Conservation (phyloP, 129 eudicot genomes). For the Arctium minus region DNA sequence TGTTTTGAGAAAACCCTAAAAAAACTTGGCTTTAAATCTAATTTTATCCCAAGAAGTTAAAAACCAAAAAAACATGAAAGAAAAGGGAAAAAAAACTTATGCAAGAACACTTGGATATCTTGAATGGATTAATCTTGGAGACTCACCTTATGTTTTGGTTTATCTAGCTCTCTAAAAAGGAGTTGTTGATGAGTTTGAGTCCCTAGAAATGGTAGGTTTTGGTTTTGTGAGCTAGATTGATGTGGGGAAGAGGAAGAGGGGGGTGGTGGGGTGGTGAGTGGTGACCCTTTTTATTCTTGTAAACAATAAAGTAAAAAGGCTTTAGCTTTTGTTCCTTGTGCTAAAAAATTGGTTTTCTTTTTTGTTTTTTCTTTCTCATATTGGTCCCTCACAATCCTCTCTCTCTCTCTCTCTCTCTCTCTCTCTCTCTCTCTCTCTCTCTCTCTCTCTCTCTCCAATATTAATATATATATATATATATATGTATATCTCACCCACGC, state of each 20-base stretch:
- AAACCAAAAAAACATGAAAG: constrained; percentile 11
- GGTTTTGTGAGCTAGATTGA: constrained; percentile 8
- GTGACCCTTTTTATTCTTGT: constrained; percentile 46
- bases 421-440: neutral
- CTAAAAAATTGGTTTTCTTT: constrained; percentile 37
- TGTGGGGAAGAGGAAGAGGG: constrained; percentile 24
- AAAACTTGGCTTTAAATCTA: neutral
- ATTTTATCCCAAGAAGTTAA: neutral
- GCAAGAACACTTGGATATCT: constrained; percentile 22
- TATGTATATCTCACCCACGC: neutral
- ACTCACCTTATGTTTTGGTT: constrained; percentile 4
- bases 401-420: neutral
- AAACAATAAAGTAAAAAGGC: constrained; percentile 30
- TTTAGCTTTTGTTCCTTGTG: constrained; percentile 30
- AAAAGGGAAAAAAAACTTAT: neutral
- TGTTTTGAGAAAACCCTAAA: constrained; percentile 10
- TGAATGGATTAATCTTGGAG: constrained; percentile 2
- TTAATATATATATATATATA: neutral
- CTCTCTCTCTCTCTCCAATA: constrained; percentile 3
- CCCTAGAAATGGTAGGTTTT: constrained; percentile 35
- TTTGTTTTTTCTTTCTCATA: constrained; percentile 34
- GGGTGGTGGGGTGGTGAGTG: constrained; percentile 28
- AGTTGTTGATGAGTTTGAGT: constrained; percentile 17
- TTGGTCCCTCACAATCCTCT: constrained; percentile 35
- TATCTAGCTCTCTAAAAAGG: constrained; percentile 10